Evolutionary conservation across 352 stramenopile species (phyloP).

Genomic region (Phytophthora melonis): DNA sequence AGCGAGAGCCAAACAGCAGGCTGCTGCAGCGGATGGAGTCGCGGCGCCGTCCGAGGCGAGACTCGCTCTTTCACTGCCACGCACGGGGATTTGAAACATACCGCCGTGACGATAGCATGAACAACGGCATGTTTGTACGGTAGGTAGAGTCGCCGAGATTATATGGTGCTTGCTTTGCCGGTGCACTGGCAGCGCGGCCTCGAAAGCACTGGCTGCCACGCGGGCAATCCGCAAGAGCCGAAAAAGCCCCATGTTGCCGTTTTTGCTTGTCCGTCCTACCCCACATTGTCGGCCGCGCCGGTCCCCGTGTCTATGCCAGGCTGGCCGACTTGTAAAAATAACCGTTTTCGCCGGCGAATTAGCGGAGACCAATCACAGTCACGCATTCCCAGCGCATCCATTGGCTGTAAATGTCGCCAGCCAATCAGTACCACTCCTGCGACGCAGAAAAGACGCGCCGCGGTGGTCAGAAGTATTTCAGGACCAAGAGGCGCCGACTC

Average conservation of each 20-base stretch:
- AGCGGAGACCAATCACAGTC: conserved; percentile 11
- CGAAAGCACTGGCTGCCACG: background rate
- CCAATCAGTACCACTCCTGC: conserved; percentile 10
- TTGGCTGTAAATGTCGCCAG: conserved; percentile 18
- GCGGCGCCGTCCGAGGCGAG: background rate
- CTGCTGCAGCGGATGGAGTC: background rate
- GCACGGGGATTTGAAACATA: background rate
- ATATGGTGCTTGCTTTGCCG: background rate
- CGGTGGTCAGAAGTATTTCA: conserved; percentile 31
- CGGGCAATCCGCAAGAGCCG: background rate
- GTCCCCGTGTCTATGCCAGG: conserved; percentile 15
- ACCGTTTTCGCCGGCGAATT: conserved; percentile 9
- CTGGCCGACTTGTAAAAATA: conserved; percentile 26
- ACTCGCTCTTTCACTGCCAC: background rate
- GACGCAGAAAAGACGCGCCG: conserved; percentile 14
- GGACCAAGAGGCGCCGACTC: conserved; percentile 10
- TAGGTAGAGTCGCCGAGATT: too few species aligned
- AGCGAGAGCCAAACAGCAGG: background rate
- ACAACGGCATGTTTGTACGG: background rate
- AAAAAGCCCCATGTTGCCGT: background rate
- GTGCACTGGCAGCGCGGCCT: background rate
- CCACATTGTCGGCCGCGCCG: conserved; percentile 22
- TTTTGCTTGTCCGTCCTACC: conserved; percentile 15
- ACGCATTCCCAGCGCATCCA: background rate
- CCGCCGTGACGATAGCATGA: background rate